Evolutionary conservation across 2,329 filamentous ascomycete species (phyloP).

Genomic region (Colletotrichum sansevieriae): DNA sequence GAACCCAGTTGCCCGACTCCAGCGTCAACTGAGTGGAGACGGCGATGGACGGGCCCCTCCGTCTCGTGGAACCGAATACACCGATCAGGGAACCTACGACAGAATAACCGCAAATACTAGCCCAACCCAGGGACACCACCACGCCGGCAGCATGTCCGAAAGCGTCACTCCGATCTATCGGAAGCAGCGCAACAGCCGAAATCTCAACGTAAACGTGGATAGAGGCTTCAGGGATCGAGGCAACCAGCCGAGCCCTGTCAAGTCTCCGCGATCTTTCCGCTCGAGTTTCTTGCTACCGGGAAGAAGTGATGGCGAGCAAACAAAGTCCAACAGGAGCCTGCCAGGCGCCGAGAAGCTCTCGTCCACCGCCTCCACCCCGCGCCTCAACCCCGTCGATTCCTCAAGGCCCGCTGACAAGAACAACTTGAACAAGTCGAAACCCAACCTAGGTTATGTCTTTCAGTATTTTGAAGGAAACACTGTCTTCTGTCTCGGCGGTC

Average conservation of each 20-base stretch:
- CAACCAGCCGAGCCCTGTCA: conserved; percentile 70
- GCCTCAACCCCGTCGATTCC: conserved; percentile 64
- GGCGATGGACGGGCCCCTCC: conserved; percentile 70
- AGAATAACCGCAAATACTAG: conserved; percentile 81
- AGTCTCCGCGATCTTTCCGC: conserved; percentile 81
- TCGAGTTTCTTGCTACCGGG: conserved; percentile 78
- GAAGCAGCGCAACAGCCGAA: conserved; percentile 54
- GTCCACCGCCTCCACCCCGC: conserved; percentile 82
- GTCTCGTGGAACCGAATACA: conserved; percentile 85
- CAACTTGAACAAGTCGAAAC: conserved; percentile 49
- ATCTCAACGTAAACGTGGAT: conserved; percentile 70
- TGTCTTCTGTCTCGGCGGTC: conserved; percentile 86
- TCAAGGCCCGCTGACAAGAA: conserved; percentile 29
- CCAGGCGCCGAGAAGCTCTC: conserved; percentile 86
- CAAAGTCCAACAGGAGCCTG: conserved; percentile 67
- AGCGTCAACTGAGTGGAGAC: conserved; percentile 55
- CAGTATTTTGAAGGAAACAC: conserved; percentile 97
- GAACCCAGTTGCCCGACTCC: conserved; percentile 56
- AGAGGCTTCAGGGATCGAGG: conserved; percentile 68
- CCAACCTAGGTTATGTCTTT: conserved; percentile 60
- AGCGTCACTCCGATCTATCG: conserved; percentile 82
- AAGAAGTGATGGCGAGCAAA: conserved; percentile 63
- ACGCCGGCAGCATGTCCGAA: conserved; percentile 76
- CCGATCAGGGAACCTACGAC: conserved; percentile 79
- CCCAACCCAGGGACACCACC: conserved; percentile 71